A percentile compares a stretch with the other conserved stretches of the same genome.
Conservation (phyloP, 2,329 filamentous ascomycete genomes). For the Fusarium udum region DNA sequence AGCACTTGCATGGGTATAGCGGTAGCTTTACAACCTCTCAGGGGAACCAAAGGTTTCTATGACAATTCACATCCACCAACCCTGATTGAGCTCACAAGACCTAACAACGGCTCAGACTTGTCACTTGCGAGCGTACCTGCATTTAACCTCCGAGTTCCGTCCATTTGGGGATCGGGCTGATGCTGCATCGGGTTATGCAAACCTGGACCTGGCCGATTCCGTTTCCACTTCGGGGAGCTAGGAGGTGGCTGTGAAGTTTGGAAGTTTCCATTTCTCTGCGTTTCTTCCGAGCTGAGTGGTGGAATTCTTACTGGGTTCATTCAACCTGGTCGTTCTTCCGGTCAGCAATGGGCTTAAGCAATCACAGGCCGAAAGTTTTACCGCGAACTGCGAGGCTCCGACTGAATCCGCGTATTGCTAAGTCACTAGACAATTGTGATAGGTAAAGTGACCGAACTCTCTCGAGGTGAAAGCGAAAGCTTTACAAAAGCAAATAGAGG, state of each 20-base stretch:
- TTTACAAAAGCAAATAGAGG: not conserved
- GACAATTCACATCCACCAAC: not conserved
- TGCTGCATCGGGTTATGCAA: constrained; percentile 13
- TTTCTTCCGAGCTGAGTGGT: constrained; percentile 28
- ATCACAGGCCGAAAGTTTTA: not conserved
- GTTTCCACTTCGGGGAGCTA: constrained; percentile 7
- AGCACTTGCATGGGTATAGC: not conserved
- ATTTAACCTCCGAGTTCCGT: not conserved
- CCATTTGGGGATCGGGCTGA: constrained; percentile 10
- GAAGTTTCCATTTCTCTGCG: constrained; percentile 8
- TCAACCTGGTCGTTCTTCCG: not conserved
- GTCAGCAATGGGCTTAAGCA: not conserved
- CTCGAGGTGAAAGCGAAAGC: no score
- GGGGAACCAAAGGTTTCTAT: constrained; percentile 8
- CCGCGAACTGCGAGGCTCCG: not conserved
- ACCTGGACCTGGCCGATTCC: constrained; percentile 12
- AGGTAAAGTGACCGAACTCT: not conserved
- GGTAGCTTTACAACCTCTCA: constrained; percentile 3
- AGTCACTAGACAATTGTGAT: not conserved
- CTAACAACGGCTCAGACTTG: not conserved
- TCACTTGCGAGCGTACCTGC: constrained; percentile 12
- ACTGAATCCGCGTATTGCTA: not conserved
- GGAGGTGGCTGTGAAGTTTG: constrained; percentile 15
- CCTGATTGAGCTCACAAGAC: not conserved
- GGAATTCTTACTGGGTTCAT: constrained; percentile 5